Evolutionary conservation across 2,329 filamentous ascomycete genomes (phyloP).

Genomic region (Aspergillus pseudotamarii): DNA sequence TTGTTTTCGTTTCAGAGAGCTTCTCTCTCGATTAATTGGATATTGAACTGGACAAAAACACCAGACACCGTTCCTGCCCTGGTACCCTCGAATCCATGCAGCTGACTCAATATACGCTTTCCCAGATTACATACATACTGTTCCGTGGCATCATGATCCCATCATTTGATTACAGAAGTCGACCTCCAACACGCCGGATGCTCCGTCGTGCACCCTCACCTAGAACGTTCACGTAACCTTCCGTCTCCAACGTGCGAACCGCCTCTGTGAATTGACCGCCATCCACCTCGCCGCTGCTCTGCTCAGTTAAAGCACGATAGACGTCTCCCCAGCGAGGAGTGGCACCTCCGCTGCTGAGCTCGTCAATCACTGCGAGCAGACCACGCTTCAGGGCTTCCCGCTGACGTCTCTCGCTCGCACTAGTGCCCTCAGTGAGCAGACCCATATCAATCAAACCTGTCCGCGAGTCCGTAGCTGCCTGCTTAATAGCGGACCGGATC

Average conservation of each 20-base stretch:
- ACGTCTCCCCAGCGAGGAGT: slow-evolving; percentile 79
- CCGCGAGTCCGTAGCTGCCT: slow-evolving; percentile 90
- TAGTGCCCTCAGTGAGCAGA: slow-evolving; percentile 90
- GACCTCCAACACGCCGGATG: slow-evolving; percentile 72
- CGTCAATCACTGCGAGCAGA: slow-evolving; percentile 74
- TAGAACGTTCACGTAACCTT: slow-evolving; percentile 76
- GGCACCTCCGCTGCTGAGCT: slow-evolving; percentile 69
- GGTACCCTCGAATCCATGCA: slow-evolving; percentile 4
- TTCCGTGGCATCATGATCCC: slow-evolving; percentile 34
- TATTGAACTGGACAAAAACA: slow-evolving; percentile 11
- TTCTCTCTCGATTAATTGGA: background rate
- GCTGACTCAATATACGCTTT: slow-evolving; percentile 6
- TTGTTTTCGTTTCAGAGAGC: background rate
- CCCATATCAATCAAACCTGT: slow-evolving; percentile 96
- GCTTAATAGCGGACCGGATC: slow-evolving; percentile 93
- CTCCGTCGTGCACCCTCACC: slow-evolving; percentile 84
- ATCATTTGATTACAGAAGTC: slow-evolving; percentile 24
- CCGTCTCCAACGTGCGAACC: slow-evolving; percentile 77
- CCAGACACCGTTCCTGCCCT: slow-evolving; percentile 12
- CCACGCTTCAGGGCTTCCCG: slow-evolving; percentile 83
- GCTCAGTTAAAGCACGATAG: slow-evolving; percentile 70
- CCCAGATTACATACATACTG: slow-evolving; percentile 25
- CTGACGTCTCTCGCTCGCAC: slow-evolving; percentile 79
- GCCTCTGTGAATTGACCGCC: slow-evolving; percentile 80
- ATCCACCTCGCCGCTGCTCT: slow-evolving; percentile 70